A percentile compares a stretch with the other conserved stretches of the same genome.
Conservation (phyloP, 2,329 filamentous ascomycete genomes). For the Fusarium humuli region DNA sequence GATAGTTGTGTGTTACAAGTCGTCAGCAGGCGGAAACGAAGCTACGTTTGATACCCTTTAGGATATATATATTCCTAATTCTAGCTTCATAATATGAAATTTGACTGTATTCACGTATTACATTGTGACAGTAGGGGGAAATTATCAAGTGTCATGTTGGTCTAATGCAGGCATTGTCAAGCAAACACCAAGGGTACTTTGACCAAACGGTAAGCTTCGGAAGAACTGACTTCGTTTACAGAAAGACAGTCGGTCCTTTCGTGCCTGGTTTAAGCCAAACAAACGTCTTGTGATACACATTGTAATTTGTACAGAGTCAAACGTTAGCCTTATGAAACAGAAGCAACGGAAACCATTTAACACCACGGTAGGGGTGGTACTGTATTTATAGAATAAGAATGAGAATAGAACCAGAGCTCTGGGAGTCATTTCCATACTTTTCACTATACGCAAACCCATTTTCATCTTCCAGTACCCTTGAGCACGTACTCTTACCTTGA, state of each 20-base stretch:
- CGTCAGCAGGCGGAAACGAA: not conserved
- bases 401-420: not conserved
- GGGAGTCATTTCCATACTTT: not conserved
- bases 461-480: not conserved
- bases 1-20: slow-evolving; percentile 11
- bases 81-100: not conserved
- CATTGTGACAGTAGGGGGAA: not conserved
- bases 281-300: slow-evolving; percentile 20
- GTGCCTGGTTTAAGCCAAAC: not conserved
- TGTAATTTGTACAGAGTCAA: not conserved
- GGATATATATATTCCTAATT: slow-evolving; percentile 12
- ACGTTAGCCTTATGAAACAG: slow-evolving; percentile 24
- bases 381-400: not conserved
- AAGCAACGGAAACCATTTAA: not conserved
- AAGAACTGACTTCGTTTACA: not conserved
- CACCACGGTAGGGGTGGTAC: too few relatives aligned
- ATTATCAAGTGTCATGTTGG: not conserved
- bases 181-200: not conserved
- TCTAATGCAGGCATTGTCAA: not conserved
- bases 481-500: not conserved
- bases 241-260: slow-evolving; percentile 27
- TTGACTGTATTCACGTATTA: not conserved
- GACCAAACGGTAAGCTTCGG: not conserved
- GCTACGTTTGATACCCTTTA: slow-evolving; percentile 39
- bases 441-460: not conserved